Conservation (phyloP, 805 yeast genomes). For the Metschnikowia gelsemii region DNA sequence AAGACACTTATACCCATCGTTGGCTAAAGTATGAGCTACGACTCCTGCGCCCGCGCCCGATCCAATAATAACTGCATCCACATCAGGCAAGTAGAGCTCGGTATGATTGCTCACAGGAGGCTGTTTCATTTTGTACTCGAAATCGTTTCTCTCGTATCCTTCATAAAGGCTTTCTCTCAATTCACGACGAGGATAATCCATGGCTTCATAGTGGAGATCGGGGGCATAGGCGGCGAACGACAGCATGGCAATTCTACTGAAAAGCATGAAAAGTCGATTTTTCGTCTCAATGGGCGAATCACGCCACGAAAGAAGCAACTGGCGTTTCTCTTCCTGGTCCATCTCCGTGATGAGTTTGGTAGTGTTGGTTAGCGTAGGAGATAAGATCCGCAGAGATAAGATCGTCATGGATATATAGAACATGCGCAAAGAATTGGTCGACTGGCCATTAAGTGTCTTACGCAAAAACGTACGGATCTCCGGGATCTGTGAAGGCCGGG, state of each 20-base stretch:
- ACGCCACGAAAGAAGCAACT: conserved; percentile 39
- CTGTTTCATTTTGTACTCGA: conserved; percentile 30
- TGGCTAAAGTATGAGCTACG: conserved; percentile 45
- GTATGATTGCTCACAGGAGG: conserved; percentile 29
- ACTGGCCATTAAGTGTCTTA: conserved; percentile 15
- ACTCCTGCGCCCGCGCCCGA: conserved; percentile 58
- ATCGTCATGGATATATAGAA: conserved; percentile 27
- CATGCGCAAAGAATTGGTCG: conserved; percentile 22
- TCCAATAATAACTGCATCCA: conserved; percentile 50
- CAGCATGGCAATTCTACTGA: conserved; percentile 26
- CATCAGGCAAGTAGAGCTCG: conserved; percentile 36
- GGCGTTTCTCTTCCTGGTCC: conserved; percentile 32
- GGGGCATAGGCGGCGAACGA: conserved; percentile 31
- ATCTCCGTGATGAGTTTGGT: conserved; percentile 37
- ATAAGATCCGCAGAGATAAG: conserved; percentile 30
- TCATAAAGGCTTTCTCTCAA: conserved; percentile 30
- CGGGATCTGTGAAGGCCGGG: conserved; percentile 33
- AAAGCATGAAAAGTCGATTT: conserved; percentile 34
- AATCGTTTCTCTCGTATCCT: conserved; percentile 24
- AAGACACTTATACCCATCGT: conserved; percentile 43
- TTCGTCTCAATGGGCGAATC: conserved; percentile 38
- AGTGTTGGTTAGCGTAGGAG: conserved; percentile 35
- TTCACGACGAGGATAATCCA: conserved; percentile 40
- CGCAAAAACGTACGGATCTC: conserved; percentile 23
- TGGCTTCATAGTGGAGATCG: conserved; percentile 35